Conservation (phyloP, 148 eudicot genomes). For the Fagopyrum tataricum region DNA sequence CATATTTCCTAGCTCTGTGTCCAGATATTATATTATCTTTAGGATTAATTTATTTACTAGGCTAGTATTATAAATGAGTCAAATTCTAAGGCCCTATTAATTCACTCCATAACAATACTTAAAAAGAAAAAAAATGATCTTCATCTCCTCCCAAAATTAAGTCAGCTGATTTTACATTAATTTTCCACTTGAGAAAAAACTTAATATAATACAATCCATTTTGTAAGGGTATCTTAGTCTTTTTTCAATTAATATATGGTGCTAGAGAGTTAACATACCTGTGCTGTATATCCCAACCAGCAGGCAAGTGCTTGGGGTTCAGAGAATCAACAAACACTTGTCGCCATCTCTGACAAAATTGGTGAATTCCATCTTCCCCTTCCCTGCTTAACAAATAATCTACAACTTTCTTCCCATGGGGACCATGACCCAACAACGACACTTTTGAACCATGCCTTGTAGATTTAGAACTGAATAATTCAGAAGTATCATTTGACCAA, state of each 20-base stretch:
- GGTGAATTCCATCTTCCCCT: slow-evolving; percentile 84
- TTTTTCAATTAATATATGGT: background rate
- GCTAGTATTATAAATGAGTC: background rate
- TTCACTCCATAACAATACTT: too few species aligned
- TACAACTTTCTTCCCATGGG: slow-evolving; percentile 91
- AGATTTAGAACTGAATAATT: slow-evolving; percentile 13
- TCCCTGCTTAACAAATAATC: slow-evolving; percentile 48
- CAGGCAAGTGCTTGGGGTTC: slow-evolving; percentile 81
- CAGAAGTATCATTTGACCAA: slow-evolving; percentile 18
- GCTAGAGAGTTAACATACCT: slow-evolving; percentile 37
- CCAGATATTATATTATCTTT: background rate
- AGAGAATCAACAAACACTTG: slow-evolving; percentile 84
- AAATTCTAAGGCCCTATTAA: too few species aligned
- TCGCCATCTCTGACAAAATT: slow-evolving; percentile 96
- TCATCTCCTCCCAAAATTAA: too few species aligned
- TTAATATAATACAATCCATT: background rate
- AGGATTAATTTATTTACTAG: background rate
- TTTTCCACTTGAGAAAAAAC: background rate
- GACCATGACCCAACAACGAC: slow-evolving; percentile 92
- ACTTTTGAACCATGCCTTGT: slow-evolving; percentile 47
- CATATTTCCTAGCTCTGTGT: background rate
- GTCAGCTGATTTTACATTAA: too few species aligned
- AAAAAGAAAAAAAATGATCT: too few species aligned
- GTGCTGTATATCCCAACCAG: slow-evolving; percentile 94
- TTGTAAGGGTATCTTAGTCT: background rate